These are phyloP conservation scores for Fusarium stilboides DNA, from an alignment of 2,329 filamentous ascomycete species.

Conservation along the genomic window DNA sequence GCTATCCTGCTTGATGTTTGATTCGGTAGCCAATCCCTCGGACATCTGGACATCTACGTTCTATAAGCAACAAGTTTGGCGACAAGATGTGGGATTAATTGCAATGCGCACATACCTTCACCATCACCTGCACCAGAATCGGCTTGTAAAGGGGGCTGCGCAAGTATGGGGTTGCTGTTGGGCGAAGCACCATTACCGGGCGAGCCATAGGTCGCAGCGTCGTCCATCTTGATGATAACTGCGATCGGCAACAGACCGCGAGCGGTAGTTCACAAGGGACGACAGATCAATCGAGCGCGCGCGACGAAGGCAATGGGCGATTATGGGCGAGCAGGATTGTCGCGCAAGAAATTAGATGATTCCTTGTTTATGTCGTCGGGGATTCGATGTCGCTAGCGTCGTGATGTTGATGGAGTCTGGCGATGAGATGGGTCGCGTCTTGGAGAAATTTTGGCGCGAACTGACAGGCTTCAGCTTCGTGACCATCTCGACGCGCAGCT, in stretches of 20 bases:
- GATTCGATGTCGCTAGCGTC: conserved; percentile 43
- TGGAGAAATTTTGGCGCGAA: conserved; percentile 59
- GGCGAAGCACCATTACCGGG: conserved; percentile 71
- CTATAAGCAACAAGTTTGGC: conserved; percentile 34
- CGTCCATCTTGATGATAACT: conserved; percentile 67
- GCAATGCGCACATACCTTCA: conserved; percentile 61
- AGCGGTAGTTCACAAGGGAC: conserved; percentile 21
- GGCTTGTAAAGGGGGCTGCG: conserved; percentile 68
- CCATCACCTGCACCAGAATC: conserved; percentile 58
- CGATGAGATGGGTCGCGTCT: conserved; percentile 52
- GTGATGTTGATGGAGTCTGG: conserved; percentile 50
- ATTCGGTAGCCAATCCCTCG: conserved; percentile 63
- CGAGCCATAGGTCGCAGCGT: conserved; percentile 70
- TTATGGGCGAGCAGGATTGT: conserved; percentile 8
- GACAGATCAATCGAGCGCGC: conserved; percentile 40
- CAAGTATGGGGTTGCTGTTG: conserved; percentile 68
- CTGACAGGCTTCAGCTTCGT: conserved; percentile 44
- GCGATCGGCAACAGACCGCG: conserved; percentile 28
- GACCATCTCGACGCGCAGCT: conserved; percentile 38
- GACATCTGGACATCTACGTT: conserved; percentile 75
- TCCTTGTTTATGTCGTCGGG: conserved; percentile 23
- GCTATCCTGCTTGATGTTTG: conserved; percentile 73
- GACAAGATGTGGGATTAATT: background rate
- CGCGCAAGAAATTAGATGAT: conserved; percentile 20
- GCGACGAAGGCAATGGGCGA: conserved; percentile 29